Base-by-base conservation (phyloP, 129 eudicot genomes). In the Calendula officinalis region DNA sequence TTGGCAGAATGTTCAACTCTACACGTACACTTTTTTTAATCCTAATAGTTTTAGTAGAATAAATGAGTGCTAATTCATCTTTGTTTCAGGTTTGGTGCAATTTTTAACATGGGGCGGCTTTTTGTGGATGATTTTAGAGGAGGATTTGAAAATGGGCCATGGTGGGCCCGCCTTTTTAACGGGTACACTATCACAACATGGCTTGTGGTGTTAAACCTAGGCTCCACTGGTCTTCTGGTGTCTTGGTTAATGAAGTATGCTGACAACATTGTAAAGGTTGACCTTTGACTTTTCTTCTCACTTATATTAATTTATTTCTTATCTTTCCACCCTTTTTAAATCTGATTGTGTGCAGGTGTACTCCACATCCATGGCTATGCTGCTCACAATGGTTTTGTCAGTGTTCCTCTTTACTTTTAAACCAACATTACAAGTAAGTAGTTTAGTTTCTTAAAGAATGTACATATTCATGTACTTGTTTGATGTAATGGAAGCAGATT, bases 181-280 rank as follows among this genome's bases (percentile, higher is more conserved):
- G 99, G 97, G 35, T 88, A 94, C 82, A 88, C 74, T 30, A 53
- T 86, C 42, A 77, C 87, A 58, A 94, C 99, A 64, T 88, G 99
- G 97, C 54, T 88, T 74, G 97, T 94, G 68, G 99, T 94, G 67
- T 60, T 88, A 38, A 94, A 94, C 82, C 80, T 94, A 39, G 98
- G 91, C 8, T 87, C 96, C 39, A 85, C 98, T 74, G 98, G 98
- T 58, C 80, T 91, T 49, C 56, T 91, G 9, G 96, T 91, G 62
- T 91, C 98, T 8, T 91, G 99, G 99, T 75, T 94, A 15, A 94
- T 94, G 99, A 94, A 94, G 78, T 88, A 88, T 82, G 96, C 99
- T 0, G 99, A 94, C 82, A 90, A 90, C 72, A 90, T 90, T 63
- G 95, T 90, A 16, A 92, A 92, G 98, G 98, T 92, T 67, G 39